Evolutionary conservation across 2,329 filamentous ascomycete species (phyloP).

Genomic region (Sporothrix luriei): DNA sequence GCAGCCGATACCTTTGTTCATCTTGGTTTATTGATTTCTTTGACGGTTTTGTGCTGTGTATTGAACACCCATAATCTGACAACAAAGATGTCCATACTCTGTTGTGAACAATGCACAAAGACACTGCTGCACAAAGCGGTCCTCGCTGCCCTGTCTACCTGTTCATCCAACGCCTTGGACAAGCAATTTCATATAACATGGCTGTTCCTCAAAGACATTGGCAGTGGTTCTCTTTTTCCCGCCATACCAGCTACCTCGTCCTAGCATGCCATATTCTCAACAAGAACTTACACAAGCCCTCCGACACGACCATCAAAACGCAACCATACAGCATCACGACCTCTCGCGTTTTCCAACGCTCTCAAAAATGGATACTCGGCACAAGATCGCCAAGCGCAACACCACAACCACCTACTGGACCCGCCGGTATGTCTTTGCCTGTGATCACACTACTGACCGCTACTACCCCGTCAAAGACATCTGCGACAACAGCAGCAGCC

Average conservation of each 20-base stretch:
- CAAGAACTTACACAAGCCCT: background rate
- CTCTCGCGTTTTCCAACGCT: background rate
- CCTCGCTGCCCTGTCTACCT: background rate
- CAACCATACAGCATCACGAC: background rate
- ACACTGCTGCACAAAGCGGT: background rate
- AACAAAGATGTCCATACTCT: background rate
- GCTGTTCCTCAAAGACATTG: too few relatives aligned
- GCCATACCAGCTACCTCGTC: background rate
- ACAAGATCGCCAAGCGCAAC: background rate
- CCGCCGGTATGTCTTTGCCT: constrained; percentile 31
- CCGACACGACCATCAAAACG: background rate
- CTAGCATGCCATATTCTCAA: background rate
- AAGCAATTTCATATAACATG: background rate
- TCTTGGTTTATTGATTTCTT: background rate
- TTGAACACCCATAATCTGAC: background rate
- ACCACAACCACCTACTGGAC: constrained; percentile 22
- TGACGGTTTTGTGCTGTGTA: too few relatives aligned
- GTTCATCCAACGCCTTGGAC: background rate
- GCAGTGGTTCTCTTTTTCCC: too few relatives aligned
- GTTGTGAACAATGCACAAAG: constrained; percentile 14
- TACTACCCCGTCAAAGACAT: constrained; percentile 18
- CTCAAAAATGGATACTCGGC: background rate
- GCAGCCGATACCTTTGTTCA: constrained; percentile 16
- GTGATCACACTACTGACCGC: constrained; percentile 24
- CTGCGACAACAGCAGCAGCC: too few relatives aligned